Base-by-base conservation (phyloP, 1,284 basidiomycete species). In the Schizopora paradoxa region DNA sequence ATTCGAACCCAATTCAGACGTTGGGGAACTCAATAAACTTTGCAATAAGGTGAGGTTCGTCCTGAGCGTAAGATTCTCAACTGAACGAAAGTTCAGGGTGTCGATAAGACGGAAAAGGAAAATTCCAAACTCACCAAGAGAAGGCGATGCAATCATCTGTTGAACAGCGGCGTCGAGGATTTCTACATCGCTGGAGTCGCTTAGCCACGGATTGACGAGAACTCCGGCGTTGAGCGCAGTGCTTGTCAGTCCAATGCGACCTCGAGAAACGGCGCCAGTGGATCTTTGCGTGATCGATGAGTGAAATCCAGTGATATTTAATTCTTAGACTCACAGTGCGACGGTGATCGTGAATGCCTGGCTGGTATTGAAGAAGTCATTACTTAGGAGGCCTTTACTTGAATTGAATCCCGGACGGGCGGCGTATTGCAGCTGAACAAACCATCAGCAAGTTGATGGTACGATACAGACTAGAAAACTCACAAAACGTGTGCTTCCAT, bases 321-420 rank as follows among this genome's bases (percentile, higher is more conserved):
- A 36, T 7, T 4, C 11, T 19, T 13, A 25, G 19, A 60, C 73
- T 51, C 50, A 74, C 68, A 77, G 58, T 58, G 80, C 79, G 5
- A 69, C 59, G 1, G 76, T 78, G 61, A 81, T 79, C 0, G 77
- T 79, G 66, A 80, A 78, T 47, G 79, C 73, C 56, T 74, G 65
- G 52, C 69, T 69, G 8, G 64, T 61, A 54, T 82, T 80, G 59
- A 73, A 82, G 4, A 75, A 62, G 47, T 70, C 67, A 0, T 56
- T 58, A 3, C 76, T 77, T 23, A 67, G 70, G 43, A 75, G n/a
- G n/a, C n/a, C n/a, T n/a, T n/a, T n/a, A n/a, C n/a, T 62, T 1
- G 72, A 75, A 1, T 74, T 73, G 21, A 76, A 77, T 41, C 79
- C 79, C 13, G 79, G 78, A 28, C 78, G 74, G 21, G 72, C 76